Evolutionary conservation across 2,329 filamentous ascomycete species (phyloP).

Genomic region (Didymella glomerata): DNA sequence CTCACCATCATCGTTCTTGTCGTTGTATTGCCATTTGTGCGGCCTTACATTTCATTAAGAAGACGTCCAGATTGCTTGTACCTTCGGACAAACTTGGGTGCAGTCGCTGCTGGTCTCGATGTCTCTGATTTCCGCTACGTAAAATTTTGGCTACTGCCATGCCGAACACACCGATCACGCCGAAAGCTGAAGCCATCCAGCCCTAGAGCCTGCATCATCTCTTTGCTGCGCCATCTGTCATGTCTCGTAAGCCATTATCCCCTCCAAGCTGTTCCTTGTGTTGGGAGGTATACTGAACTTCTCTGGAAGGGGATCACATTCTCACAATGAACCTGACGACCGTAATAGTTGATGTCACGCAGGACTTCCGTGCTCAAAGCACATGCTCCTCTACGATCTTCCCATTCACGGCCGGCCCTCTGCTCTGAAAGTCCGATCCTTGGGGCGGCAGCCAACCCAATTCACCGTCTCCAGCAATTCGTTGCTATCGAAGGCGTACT

Average conservation of each 20-base stretch:
- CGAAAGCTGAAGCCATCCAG: not conserved
- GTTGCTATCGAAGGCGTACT: not conserved
- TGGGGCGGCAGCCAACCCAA: not conserved
- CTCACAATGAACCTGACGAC: no score
- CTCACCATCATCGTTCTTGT: not conserved
- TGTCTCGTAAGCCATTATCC: no score
- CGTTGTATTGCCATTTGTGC: not conserved
- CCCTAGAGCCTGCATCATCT: not conserved
- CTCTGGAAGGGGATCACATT: no score
- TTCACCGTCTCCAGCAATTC: not conserved
- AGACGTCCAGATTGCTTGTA: not conserved
- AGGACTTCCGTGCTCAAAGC: no score
- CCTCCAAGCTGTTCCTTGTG: no score
- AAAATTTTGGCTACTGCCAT: not conserved
- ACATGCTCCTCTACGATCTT: no score
- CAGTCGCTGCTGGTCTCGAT: not conserved
- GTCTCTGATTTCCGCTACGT: not conserved
- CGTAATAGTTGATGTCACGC: no score
- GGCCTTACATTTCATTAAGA: not conserved
- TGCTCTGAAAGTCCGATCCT: not conserved
- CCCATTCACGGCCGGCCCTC: not conserved
- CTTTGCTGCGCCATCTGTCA: not conserved
- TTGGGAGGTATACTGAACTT: no score
- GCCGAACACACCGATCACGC: not conserved
- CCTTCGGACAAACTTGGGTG: not conserved